Evolutionary conservation across 192 early-diverging fungal species (phyloP), one percentile per base, ranked within the genome.

Genomic region (Mortierella claussenii): DNA sequence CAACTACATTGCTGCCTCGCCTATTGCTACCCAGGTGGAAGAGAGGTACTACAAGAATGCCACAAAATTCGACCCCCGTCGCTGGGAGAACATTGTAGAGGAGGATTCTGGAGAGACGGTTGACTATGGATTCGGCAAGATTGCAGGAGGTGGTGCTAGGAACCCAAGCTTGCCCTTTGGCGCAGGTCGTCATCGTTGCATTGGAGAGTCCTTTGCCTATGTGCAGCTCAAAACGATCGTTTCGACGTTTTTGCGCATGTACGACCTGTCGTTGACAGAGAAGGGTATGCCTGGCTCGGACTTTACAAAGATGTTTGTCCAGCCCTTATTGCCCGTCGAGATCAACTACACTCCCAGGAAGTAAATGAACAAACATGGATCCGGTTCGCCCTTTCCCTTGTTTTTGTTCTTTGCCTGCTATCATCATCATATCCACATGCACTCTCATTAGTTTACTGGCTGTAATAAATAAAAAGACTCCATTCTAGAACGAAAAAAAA

Each of bases 191-290:
- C 97, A 99, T 87, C 88, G 97, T 57, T 99, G 97, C 85, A 99
- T 99, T 82, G 97, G 97, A 58, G 97, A 99, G 80, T 83, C 88
- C 49, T 99, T 99, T 83, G 96, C 94, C 5, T 97, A 94, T 69
- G 59, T 97, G 33, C 97, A 99, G 83, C 91, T 98, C 85, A 97
- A 97, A 89, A 91, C 95, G 27, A 89, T 99, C 32, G 81, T 99
- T 58, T 82, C 93, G 43, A 87, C 88, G 23, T 86, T 98, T 55
- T 70, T 99, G 26, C 79, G 94, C 15, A 87, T 89, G 60, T 96
- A 93, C 79, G 89, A 91, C 62, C 78, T 94, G 60, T 68, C 83
- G 51, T 79, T 96, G 49, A 69, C 81, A n/a, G 85, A 86, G 73
- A 79, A 87, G 27, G 86, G 87, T 40, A 90, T 97, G 80, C 96